Conservation (phyloP, 768 basidiomycete species). For the Serendipita vermifera region DNA sequence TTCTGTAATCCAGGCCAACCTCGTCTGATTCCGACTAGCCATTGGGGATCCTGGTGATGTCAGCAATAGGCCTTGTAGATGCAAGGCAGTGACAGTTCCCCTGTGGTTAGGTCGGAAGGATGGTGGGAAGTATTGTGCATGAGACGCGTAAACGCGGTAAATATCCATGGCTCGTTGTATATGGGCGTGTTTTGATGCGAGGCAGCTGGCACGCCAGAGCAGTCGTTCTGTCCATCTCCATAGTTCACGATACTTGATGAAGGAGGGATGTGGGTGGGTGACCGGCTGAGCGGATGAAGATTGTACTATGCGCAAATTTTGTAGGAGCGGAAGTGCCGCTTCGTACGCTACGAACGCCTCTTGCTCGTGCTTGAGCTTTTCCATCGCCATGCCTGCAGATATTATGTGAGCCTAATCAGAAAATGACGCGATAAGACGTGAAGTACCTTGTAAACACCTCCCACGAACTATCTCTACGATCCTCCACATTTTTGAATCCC, state of each 20-base stretch:
- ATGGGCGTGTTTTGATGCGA: conserved; percentile 36
- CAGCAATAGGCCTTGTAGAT: conserved; percentile 59
- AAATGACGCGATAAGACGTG: conserved; percentile 4
- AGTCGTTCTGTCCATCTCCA: conserved; percentile 77
- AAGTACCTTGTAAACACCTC: conserved; percentile 59
- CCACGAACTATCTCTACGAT: conserved; percentile 62
- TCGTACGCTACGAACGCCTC: conserved; percentile 46
- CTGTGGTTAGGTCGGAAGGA: conserved; percentile 67
- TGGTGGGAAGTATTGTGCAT: conserved; percentile 61
- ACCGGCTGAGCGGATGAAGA: conserved; percentile 22
- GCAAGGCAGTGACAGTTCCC: conserved; percentile 51
- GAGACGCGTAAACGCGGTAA: conserved; percentile 46
- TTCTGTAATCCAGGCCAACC: conserved; percentile 47
- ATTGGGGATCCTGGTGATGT: conserved; percentile 16
- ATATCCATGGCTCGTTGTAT: conserved; percentile 42
- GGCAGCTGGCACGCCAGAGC: conserved; percentile 64
- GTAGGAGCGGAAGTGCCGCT: conserved; percentile 41
- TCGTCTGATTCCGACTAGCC: conserved; percentile 19
- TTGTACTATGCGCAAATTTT: conserved; percentile 33
- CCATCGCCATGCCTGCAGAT: conserved; percentile 14
- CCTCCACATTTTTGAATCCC: conserved; percentile 60
- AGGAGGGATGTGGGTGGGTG: conserved; percentile 39
- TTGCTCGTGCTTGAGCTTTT: conserved; percentile 22
- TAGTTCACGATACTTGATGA: conserved; percentile 61
- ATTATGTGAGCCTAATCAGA: background rate